phyloP scores from a whole-genome alignment of 257 asterid species.

The Lycium ferocissimum region DNA sequence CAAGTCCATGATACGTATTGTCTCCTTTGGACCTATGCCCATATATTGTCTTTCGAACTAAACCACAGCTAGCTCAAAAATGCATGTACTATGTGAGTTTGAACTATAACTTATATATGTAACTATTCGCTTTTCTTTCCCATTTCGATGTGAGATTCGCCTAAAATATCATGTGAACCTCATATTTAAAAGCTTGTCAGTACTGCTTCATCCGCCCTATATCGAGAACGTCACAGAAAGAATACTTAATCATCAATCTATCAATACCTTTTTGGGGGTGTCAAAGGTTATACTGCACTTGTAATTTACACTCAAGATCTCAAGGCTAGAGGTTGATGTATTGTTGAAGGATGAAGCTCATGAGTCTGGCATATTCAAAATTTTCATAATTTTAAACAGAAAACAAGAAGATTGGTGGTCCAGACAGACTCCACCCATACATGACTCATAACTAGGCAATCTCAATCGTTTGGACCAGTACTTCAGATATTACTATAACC shows the following conservation, averaged over 20 bases:
- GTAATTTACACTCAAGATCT: too few relatives aligned
- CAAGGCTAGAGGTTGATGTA: background rate
- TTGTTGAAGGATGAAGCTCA: background rate
- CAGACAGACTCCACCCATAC: background rate
- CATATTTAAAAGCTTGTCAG: too few relatives aligned
- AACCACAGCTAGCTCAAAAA: background rate
- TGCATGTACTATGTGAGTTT: too few relatives aligned
- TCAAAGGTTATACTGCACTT: too few relatives aligned
- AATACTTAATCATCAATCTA: too few relatives aligned
- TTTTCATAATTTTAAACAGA: background rate
- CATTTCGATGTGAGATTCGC: too few relatives aligned
- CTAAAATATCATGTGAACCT: background rate
- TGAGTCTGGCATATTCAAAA: background rate
- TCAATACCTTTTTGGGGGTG: too few relatives aligned
- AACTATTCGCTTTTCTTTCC: too few relatives aligned
- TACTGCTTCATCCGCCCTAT: too few relatives aligned
- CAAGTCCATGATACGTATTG: too few relatives aligned
- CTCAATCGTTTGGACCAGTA: background rate
- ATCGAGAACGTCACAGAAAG: too few relatives aligned
- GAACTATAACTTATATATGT: background rate
- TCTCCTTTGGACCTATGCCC: too few relatives aligned
- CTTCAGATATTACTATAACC: background rate
- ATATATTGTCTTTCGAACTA: background rate
- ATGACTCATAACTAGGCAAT: background rate
- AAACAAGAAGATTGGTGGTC: conserved; percentile 16